Base-by-base conservation (phyloP, 768 basidiomycete genomes). In the Hericium erinaceus region DNA sequence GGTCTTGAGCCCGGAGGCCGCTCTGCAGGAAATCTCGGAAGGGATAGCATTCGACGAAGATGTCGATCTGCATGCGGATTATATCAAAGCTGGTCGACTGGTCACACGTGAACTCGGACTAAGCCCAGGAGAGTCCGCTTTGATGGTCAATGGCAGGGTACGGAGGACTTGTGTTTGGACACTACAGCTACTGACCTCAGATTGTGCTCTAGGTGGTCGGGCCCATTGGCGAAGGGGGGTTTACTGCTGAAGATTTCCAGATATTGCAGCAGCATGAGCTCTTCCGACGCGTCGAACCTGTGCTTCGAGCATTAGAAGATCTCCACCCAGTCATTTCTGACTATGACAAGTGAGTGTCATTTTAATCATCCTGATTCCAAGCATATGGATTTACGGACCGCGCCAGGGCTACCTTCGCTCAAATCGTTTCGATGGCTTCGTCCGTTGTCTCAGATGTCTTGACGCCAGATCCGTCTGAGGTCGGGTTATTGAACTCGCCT, bases 141-240 rank as follows among this genome's bases (percentile, higher is more conserved):
- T 98, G 39, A 59, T 95, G 39, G 73, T 90, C 54, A 97, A 97
- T 63, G 95, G 95, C 24, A 77, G 95, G 37, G 92, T 95, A 66
- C 67, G 87, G 73, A 24, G 10, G 8, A 15, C 58, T 2, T 22
- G 9, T 57, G 24, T 18, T 24, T 3, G 3, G 4, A 26, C 26
- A 33, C 39, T 33, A 33, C 7, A 5, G 10, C 20, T 56, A 52
- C n/a, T 55, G 46, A 39, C 60, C 49, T 3, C 39, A 15, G 4
- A 26, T 22, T 12, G 6, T 15, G 28, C 26, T 48, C 2, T 63
- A 95, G 94, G 70, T 95, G 54, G 73, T 98, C 26, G 90, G 91
- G 0, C 91, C 92, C 0, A 72, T 97, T 39, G 69, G 71, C 11
- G 62, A 70, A 2, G 78, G 75, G 3, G 79, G 80, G 15, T 92